Evolutionary conservation across 371 early-diverging fungal genomes (phyloP), one percentile per base, ranked within the genome.

Genomic region (Haplosporangium sp.): DNA sequence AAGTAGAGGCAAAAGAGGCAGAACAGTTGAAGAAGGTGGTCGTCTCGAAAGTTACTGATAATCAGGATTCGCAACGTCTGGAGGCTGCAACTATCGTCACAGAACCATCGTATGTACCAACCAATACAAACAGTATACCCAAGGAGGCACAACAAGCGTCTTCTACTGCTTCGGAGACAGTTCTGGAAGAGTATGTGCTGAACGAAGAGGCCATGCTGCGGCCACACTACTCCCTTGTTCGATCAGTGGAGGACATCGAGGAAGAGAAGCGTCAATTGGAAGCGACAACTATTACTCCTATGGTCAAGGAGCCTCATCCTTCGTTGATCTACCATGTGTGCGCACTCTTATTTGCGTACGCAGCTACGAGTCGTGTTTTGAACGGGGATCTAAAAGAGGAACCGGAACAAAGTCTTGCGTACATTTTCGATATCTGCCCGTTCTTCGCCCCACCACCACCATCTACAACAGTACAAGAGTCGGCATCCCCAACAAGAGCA

Each of bases 331-430:
- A 79, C 29, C 80, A 79, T 36, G 16, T 79, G 1, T 53, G 59
- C n/a, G 69, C 61, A 2, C 52, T 79, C 14, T 38, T 72, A 20
- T 79, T 79, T 38, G 64, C 73, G n/a, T 79, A 64, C 55, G 80
- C 60, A 0, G 73, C 80, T 7, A 73, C 69, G 1, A 50, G 57
- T 23, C 68, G 80, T 8, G 59, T 69, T 1, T 46, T 79, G 47
- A 79, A 79, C 41, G 80, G 80, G 1, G 80, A 79, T 52, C 55
- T 79, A 0, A 43, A 23, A 18, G 80, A 79, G 11, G 69, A 68
- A n/a, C 69, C 73, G 1, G 80, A 79, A 23, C 66, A 69, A 14
- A 55, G 51, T 5, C 62, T 79, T 8, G 50, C 65, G 0, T 64
- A 69, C 36, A 53, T 79, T 6, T 69, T 79, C 18, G 73, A 79